Percentiles rank a stretch among this genome's conserved stretches.
Conservation (phyloP, 2,329 filamentous ascomycete genomes). For the Exutisphaerella laricina region DNA sequence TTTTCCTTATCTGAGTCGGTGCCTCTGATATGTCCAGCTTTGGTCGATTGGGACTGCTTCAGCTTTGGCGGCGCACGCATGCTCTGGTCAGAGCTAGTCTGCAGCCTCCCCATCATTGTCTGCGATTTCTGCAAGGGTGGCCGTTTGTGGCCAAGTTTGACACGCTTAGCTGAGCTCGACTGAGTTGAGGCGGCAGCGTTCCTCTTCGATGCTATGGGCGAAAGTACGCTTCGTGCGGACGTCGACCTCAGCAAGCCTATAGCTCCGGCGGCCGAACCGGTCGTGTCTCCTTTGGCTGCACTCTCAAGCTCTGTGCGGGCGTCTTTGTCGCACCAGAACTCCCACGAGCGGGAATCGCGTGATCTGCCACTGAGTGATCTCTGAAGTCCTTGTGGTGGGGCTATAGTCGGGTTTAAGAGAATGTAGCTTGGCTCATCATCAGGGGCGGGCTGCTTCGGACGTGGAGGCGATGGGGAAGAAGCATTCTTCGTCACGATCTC, state of each 20-base stretch:
- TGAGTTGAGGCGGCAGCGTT: slow-evolving; percentile 44
- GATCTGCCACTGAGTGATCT: slow-evolving; percentile 63
- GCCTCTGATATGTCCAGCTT: slow-evolving; percentile 46
- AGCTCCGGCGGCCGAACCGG: slow-evolving; percentile 71
- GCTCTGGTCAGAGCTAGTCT: slow-evolving; percentile 12
- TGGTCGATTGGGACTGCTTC: slow-evolving; percentile 28
- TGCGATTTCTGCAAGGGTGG: slow-evolving; percentile 28
- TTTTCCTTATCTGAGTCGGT: slow-evolving; percentile 94
- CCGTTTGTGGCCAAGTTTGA: slow-evolving; percentile 45
- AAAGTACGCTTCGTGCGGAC: slow-evolving; percentile 50
- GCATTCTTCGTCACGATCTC: slow-evolving; percentile 68
- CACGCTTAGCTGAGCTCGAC: slow-evolving; percentile 27
- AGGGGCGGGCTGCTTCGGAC: slow-evolving; percentile 25
- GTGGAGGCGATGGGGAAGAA: slow-evolving; percentile 62
- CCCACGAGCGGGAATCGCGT: slow-evolving; percentile 83
- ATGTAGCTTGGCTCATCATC: not conserved
- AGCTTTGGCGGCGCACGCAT: slow-evolving; percentile 17
- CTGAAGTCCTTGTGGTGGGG: slow-evolving; percentile 24
- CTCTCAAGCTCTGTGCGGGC: slow-evolving; percentile 70
- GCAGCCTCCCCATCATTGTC: slow-evolving; percentile 31
- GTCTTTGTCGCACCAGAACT: slow-evolving; percentile 81
- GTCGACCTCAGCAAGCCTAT: slow-evolving; percentile 75
- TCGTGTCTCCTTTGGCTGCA: slow-evolving; percentile 75
- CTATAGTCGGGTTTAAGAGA: slow-evolving; percentile 30
- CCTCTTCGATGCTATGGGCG: slow-evolving; percentile 57